Base-by-base conservation (phyloP, 116 monocot species). In the Zostera marina region DNA sequence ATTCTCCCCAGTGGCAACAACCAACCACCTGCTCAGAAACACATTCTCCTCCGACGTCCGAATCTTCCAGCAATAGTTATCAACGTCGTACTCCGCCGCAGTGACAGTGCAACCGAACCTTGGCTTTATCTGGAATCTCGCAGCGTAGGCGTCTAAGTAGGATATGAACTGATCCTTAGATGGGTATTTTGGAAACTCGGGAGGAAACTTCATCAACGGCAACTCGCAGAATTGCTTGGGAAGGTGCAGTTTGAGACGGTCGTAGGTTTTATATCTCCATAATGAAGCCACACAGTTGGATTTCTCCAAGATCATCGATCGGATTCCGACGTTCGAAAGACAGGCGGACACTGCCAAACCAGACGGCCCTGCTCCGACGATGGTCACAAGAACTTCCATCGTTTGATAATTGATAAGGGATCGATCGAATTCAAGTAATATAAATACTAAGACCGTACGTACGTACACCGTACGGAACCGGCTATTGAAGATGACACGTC, bases 1-100 rank as follows among this genome's bases (percentile, higher is more conserved):
- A 69, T 91, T 91, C 72, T 91, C 91, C 13, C 91, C 91, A 10
- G 85, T 81, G 8, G 91, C 91, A 20, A 75, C 91, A 13, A 91
- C 81, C 61, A 91, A 58, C 91, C 85, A 91, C 48, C 59, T 45
- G 25, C 72, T 67, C 4, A 60, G 16, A 42, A 74, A 91, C 66
- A 73, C 85, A 63, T 38, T 69, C 24, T 20, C 64, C 1, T n/a
- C 42, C 11, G 10, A 42, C 23, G 78, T 64, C 52, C 17, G 57
- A 39, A 81, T 72, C 44, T 65, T 72, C 79, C 79, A 79, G n/a
- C 48, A 38, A 12, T 71, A 46, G 16, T 44, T 20, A 2, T 46
- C 63, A 7, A 11, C 54, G 53, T 81, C 81, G 59, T 59, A 71
- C 72, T 74, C 74, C 4, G 85, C 91, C 17, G 44, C 44, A 64